Percentiles rank a stretch among this genome's conserved stretches.
Conservation (phyloP, 441 rosid species). For the Populus hybrid region DNA sequence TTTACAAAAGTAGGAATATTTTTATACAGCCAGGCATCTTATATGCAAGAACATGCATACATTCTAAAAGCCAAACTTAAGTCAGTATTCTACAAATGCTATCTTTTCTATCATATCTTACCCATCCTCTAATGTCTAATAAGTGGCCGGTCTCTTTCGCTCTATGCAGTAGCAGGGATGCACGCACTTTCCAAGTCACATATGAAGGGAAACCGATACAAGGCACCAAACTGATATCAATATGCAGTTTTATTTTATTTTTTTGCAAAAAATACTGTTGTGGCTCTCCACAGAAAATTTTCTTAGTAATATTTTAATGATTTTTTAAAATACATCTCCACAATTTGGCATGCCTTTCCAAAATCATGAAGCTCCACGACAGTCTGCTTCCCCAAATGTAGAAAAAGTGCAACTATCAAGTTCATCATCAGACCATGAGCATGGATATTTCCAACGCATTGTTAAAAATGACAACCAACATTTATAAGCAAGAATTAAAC, state of each 20-base stretch:
- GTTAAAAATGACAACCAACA: not conserved
- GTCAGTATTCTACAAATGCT: not conserved
- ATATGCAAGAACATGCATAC: not conserved
- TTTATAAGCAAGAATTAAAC: not conserved
- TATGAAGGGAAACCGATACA: not conserved
- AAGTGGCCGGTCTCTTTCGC: not conserved
- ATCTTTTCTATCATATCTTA: not conserved
- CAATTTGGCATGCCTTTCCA: not conserved
- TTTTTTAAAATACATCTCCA: not conserved
- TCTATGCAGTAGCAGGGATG: not conserved
- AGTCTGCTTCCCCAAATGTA: not conserved
- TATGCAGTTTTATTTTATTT: no score
- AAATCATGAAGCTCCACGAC: not conserved
- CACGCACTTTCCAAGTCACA: not conserved
- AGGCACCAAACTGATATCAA: not conserved
- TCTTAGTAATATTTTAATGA: not conserved
- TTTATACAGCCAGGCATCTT: not conserved
- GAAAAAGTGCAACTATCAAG: not conserved
- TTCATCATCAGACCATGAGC: not conserved
- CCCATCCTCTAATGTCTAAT: not conserved
- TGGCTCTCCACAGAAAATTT: not conserved
- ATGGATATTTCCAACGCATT: not conserved
- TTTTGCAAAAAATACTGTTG: not conserved
- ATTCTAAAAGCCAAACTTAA: not conserved
- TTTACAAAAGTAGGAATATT: not conserved